These are phyloP conservation scores for Cyberlindnera amylophila DNA, from an alignment of 805 yeast genomes.

Conservation along the genomic window DNA sequence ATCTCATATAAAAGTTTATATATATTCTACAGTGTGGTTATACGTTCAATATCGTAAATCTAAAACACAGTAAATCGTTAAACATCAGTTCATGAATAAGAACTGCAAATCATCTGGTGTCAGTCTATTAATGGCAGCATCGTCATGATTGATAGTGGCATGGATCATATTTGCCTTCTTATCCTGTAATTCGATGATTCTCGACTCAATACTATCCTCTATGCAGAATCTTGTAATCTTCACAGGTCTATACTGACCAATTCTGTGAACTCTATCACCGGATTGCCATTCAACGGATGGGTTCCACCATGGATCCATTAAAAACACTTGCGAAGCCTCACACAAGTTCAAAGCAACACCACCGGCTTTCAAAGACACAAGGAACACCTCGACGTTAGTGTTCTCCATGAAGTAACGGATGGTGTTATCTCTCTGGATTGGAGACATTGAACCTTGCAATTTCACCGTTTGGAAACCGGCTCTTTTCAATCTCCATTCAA, in stretches of 20 bases:
- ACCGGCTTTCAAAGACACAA: conserved; percentile 96
- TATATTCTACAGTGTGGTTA: no score
- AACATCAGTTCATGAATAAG: conserved; percentile 81
- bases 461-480: conserved; percentile 96
- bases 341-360: conserved; percentile 96
- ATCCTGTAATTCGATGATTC: conserved; percentile 93
- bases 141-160: conserved; percentile 93
- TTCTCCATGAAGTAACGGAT: conserved; percentile 91
- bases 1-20: no score
- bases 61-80: no score
- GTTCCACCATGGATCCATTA: conserved; percentile 99
- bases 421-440: conserved; percentile 88
- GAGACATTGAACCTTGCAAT: conserved; percentile 95
- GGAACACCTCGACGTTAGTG: conserved; percentile 85
- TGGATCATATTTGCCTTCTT: conserved; percentile 98
- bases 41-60: no score
- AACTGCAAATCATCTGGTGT: conserved; percentile 96
- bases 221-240: conserved; percentile 88
- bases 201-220: conserved; percentile 94
- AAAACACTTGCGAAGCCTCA: conserved; percentile 94
- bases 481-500: conserved; percentile 91
- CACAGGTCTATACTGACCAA: conserved; percentile 94
- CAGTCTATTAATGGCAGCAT: conserved; percentile 79
- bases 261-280: conserved; percentile 96
- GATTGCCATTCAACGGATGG: conserved; percentile 98